These are phyloP conservation scores for Zasmidium citrigriseum DNA, from an alignment of 2,329 filamentous ascomycete genomes.

Conservation along the genomic window DNA sequence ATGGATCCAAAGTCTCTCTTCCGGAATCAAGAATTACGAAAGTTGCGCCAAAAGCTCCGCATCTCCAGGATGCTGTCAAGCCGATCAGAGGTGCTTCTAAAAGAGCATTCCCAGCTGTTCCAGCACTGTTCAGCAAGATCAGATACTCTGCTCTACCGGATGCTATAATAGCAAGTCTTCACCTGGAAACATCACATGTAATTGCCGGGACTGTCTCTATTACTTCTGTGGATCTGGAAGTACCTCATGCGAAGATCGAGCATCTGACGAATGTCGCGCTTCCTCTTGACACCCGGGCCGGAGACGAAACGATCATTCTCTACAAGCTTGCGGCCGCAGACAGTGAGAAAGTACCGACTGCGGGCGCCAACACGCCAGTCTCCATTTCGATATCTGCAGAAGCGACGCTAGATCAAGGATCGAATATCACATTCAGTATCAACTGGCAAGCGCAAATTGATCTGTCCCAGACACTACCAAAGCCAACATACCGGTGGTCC, in stretches of 20 bases:
- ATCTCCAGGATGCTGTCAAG: constrained; percentile 60
- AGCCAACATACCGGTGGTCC: constrained; percentile 30
- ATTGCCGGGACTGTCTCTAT: constrained; percentile 52
- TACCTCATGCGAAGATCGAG: constrained; percentile 61
- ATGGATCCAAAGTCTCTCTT: constrained; percentile 60
- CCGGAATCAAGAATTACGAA: constrained; percentile 74
- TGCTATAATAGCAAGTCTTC: constrained; percentile 29
- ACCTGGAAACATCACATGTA: constrained; percentile 30
- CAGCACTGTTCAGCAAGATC: constrained; percentile 71
- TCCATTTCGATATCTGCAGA: constrained; percentile 23
- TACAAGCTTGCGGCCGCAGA: constrained; percentile 49
- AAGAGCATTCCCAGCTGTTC: constrained; percentile 64
- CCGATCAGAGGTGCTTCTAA: constrained; percentile 66
- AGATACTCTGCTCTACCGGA: constrained; percentile 65
- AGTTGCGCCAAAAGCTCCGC: constrained; percentile 67
- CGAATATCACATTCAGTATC: constrained; percentile 24
- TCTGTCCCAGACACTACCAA: constrained; percentile 16
- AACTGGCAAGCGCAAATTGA: constrained; percentile 29
- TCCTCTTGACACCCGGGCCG: constrained; percentile 49
- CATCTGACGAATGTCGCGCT: constrained; percentile 19
- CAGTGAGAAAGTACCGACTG: background rate
- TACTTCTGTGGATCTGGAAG: constrained; percentile 57
- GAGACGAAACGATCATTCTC: constrained; percentile 74
- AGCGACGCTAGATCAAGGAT: constrained; percentile 24
- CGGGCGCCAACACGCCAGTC: constrained; percentile 4